These are phyloP conservation scores for Thraustochytrium sp. DNA, from an alignment of 352 stramenopile genomes.

Conservation along the genomic window DNA sequence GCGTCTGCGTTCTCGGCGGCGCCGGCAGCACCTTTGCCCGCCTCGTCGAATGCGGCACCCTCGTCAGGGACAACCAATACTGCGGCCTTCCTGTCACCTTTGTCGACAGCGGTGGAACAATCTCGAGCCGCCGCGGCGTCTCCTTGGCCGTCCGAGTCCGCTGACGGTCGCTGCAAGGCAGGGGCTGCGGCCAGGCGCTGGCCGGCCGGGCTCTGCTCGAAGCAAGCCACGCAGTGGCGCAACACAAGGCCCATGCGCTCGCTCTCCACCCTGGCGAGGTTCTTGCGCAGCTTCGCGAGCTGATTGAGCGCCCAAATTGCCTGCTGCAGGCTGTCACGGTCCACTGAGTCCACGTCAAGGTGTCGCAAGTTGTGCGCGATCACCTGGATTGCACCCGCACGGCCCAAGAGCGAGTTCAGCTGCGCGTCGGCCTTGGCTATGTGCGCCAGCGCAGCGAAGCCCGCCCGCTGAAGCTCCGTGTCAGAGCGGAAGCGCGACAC, in stretches of 20 bases:
- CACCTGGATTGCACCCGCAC: not conserved
- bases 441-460: not conserved
- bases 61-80: too few species aligned
- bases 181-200: too few species aligned
- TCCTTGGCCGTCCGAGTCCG: too few species aligned
- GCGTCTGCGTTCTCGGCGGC: not conserved
- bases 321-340: not conserved
- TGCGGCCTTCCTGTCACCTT: too few species aligned
- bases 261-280: constrained; percentile 10
- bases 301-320: constrained; percentile 30
- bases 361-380: not conserved
- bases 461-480: not conserved
- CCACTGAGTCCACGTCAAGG: not conserved
- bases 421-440: not conserved
- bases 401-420: not conserved
- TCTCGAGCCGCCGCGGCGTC: too few species aligned
- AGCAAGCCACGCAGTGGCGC: not conserved
- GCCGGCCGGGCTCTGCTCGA: too few species aligned
- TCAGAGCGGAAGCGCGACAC: not conserved
- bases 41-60: too few species aligned
- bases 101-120: too few species aligned
- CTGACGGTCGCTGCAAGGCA: too few species aligned
- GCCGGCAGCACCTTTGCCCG: too few species aligned
- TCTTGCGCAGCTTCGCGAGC: constrained; percentile 6
- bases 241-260: not conserved